phyloP scores from a whole-genome alignment of 208 protist species.

The Wallacemonas collosoma region DNA sequence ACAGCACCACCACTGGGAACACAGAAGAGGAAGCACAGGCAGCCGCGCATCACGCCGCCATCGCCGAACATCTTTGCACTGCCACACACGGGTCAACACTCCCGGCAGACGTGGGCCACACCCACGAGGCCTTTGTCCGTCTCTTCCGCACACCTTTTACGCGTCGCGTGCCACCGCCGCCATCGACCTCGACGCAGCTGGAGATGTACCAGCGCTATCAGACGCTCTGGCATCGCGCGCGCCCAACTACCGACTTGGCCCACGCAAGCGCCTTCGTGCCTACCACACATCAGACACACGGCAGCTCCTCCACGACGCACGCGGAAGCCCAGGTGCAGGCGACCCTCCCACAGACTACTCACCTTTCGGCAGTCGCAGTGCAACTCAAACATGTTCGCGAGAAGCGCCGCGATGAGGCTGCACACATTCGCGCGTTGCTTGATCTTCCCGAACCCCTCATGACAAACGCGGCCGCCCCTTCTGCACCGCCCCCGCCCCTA shows the following conservation, averaged over 20 bases:
- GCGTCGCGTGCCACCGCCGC: conserved; percentile 38
- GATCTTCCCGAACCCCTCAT: not conserved
- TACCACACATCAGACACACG: not conserved
- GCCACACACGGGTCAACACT: not conserved
- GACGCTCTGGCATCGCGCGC: not conserved
- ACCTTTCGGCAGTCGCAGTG: not conserved
- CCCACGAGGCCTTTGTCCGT: conserved; percentile 3
- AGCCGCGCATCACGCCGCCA: not conserved
- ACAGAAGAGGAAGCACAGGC: not conserved
- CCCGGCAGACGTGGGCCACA: not conserved
- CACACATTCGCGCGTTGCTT: conserved; percentile 8
- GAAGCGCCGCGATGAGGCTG: not conserved
- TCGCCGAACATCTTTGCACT: conserved; percentile 18
- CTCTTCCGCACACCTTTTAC: conserved; percentile 20
- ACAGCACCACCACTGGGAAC: not conserved
- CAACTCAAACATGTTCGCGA: not conserved
- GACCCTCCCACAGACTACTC: no score
- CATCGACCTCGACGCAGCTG: conserved; percentile 34
- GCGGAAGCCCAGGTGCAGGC: no score
- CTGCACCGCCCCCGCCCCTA: no score
- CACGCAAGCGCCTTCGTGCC: not conserved
- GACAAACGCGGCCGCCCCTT: no score
- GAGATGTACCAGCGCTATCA: conserved; percentile 28
- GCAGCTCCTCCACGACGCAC: not conserved
- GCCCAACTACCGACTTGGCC: not conserved